Conservation (phyloP, 2,329 filamentous ascomycete genomes). For the Cladosporium sp. region DNA sequence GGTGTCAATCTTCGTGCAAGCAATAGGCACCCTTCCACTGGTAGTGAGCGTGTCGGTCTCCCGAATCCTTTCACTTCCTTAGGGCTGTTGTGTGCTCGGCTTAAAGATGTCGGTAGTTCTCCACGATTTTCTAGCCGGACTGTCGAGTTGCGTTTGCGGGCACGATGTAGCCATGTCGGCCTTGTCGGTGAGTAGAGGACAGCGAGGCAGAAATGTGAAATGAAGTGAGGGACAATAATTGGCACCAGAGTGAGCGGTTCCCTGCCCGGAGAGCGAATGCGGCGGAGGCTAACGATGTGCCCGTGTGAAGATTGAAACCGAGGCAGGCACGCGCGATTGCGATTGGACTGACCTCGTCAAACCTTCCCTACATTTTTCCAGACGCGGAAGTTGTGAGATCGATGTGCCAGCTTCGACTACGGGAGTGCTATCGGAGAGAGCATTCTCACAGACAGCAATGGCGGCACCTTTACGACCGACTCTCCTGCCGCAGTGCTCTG, state of each 20-base stretch:
- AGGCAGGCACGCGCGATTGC: not conserved
- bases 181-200: not conserved
- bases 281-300: not conserved
- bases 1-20: not conserved
- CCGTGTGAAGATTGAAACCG: not conserved
- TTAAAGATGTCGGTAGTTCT: constrained; percentile 6
- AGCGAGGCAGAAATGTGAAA: not conserved
- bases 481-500: constrained; percentile 25
- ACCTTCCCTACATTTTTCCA: not conserved
- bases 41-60: no score
- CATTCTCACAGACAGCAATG: constrained; percentile 16
- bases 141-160: not conserved
- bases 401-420: constrained; percentile 7
- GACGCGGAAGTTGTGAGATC: not conserved
- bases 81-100: constrained; percentile 9
- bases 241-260: not conserved
- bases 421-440: not conserved
- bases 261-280: constrained; percentile 4
- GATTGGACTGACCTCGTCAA: not conserved
- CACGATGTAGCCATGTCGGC: constrained; percentile 2
- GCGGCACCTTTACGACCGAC: constrained; percentile 19
- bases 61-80: not conserved
- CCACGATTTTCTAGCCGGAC: constrained; percentile 3
- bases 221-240: not conserved
- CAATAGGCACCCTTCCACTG: no score